Base-by-base conservation (phyloP, 1,284 basidiomycete genomes). In the Filobasidium uniguttulatum region DNA sequence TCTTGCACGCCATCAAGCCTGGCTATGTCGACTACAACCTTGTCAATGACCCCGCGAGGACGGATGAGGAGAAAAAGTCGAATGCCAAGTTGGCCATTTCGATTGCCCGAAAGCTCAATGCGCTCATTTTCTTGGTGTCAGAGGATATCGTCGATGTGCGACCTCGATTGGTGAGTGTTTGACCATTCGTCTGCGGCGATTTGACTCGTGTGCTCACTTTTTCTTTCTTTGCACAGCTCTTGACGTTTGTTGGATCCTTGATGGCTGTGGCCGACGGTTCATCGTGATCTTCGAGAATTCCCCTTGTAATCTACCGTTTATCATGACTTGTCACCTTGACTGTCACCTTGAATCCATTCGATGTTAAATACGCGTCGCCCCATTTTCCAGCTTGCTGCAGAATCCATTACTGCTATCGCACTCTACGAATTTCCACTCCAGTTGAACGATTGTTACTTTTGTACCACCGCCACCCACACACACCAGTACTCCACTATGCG, bases 71-170 rank as follows among this genome's bases (percentile, higher is more conserved):
- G 52, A 78, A 87, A 64, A 79, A 82, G 63, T 81, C 88, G 71
- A 98, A 98, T 64, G 88, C 89, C 35, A 94, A 94, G 77, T 70
- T 98, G 55, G 94, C 90, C 15, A 98, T 98, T 61, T 93, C 88
- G 5, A 96, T 98, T 61, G 91, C 93, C 20, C 78, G 93, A 64
- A 98, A 98, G 78, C 81, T 94, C 79, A 88, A 90, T 49, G 88
- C 89, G 3, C 72, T 97, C 61, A 97, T 98, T 63, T 97, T 97
- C 77, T 73, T 98, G 54, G 94, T 98, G 0, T 90, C 93, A 1
- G 94, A 98, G 68, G 91, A 90, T 70, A 88, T 90, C 60, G 85
- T 90, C 31, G 87, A 90, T 65, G 76, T 90, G 54, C 79, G 87
- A 47, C 78, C 85, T 29, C 79, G 84, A 56, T 73, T 90, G 65